These are phyloP conservation scores for Calocera viscosa DNA, from an alignment of 768 basidiomycete genomes.

Conservation along the genomic window DNA sequence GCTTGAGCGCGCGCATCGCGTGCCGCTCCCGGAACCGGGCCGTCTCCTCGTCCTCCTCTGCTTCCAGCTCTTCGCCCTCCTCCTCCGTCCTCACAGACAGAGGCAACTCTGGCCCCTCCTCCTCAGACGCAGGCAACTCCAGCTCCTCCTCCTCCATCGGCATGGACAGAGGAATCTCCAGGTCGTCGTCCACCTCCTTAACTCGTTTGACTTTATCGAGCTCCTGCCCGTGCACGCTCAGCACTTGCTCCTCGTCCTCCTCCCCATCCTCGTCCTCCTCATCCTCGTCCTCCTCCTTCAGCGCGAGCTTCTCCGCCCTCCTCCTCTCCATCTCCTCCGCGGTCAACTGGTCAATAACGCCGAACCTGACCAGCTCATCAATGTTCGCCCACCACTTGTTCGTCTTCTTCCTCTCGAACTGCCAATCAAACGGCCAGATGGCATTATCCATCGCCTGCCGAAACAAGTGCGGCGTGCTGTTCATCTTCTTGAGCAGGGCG, in stretches of 20 bases:
- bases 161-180: background rate
- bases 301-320: constrained; percentile 11
- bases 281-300: constrained; percentile 13
- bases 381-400: background rate
- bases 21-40: too few relatives aligned
- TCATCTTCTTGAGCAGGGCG: constrained; percentile 24
- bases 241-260: constrained; percentile 18
- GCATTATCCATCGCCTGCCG: constrained; percentile 31
- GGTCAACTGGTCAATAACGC: constrained; percentile 14
- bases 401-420: background rate
- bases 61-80: background rate
- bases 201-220: background rate
- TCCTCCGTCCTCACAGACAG: too few relatives aligned
- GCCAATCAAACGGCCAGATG: constrained; percentile 26
- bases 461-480: constrained; percentile 19
- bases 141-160: too few relatives aligned
- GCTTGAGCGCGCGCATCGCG: too few relatives aligned
- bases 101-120: too few relatives aligned
- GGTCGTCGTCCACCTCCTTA: background rate
- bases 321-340: background rate
- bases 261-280: constrained; percentile 25
- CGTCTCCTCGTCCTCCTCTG: too few relatives aligned
- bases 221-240: constrained; percentile 17
- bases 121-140: too few relatives aligned
- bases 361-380: constrained; percentile 15